phyloP scores from a whole-genome alignment of 2,329 filamentous ascomycete species.

The Aureobasidium pullulans region DNA sequence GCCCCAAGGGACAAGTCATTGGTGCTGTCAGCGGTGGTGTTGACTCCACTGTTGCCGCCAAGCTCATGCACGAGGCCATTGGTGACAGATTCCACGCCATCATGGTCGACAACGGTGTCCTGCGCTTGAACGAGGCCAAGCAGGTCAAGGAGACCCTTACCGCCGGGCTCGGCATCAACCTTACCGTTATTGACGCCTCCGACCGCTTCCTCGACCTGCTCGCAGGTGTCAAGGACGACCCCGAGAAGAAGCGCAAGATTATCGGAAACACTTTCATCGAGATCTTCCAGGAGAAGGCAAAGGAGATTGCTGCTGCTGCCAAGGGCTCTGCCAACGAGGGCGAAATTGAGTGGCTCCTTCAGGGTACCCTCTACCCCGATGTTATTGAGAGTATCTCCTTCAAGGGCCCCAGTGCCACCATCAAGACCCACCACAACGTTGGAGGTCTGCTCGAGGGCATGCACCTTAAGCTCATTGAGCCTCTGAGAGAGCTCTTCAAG shows the following conservation, averaged over 20 bases:
- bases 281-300: constrained; percentile 73
- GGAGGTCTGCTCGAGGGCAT: constrained; percentile 59
- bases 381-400: constrained; percentile 66
- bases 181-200: constrained; percentile 76
- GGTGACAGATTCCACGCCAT: constrained; percentile 78
- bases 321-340: constrained; percentile 60
- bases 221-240: constrained; percentile 63
- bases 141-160: constrained; percentile 73
- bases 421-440: constrained; percentile 70
- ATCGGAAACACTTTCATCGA: constrained; percentile 79
- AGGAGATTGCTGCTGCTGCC: constrained; percentile 64
- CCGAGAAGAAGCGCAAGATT: constrained; percentile 85
- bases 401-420: constrained; percentile 63
- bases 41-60: constrained; percentile 80
- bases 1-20: constrained; percentile 73
- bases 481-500: constrained; percentile 73
- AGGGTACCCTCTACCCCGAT: constrained; percentile 76
- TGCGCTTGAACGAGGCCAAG: constrained; percentile 78
- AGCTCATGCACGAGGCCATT: constrained; percentile 81
- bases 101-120: constrained; percentile 76
- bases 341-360: constrained; percentile 77
- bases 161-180: constrained; percentile 77
- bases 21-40: constrained; percentile 77
- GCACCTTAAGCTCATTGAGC: constrained; percentile 67
- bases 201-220: constrained; percentile 71